Evolutionary conservation across 1,284 basidiomycete genomes (phyloP).

Genomic region (Caloboletus inedulis): DNA sequence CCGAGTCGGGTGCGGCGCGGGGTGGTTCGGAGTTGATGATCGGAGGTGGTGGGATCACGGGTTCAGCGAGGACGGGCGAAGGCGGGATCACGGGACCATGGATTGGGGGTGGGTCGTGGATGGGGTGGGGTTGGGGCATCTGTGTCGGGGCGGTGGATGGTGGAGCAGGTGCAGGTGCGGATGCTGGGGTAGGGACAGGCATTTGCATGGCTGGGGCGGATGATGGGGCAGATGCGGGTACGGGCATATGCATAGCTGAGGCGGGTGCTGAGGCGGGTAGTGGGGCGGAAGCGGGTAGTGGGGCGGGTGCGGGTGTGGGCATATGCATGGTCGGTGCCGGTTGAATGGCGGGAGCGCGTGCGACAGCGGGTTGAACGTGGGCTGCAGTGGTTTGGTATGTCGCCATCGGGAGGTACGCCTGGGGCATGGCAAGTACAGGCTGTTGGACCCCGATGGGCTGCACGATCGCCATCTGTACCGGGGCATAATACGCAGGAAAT

Average conservation of each 20-base stretch:
- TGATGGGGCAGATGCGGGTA: constrained; percentile 2
- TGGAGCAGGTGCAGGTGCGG: not conserved
- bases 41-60: constrained; percentile 29
- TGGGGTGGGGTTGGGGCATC: constrained; percentile 24
- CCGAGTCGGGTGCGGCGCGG: constrained; percentile 8
- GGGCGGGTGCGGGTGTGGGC: constrained; percentile 12
- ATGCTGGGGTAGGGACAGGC: constrained; percentile 12
- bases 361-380: constrained; percentile 16
- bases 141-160: constrained; percentile 2
- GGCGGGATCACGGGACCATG: constrained; percentile 15
- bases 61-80: constrained; percentile 6
- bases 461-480: constrained; percentile 25
- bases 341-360: constrained; percentile 4
- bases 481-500: constrained; percentile 31
- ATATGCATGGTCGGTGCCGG: constrained; percentile 14
- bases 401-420: constrained; percentile 25
- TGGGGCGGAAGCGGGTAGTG: not conserved
- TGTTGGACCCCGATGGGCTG: constrained; percentile 26
- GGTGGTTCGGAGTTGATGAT: constrained; percentile 4
- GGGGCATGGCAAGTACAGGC: constrained; percentile 29
- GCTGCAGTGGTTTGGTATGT: constrained; percentile 14
- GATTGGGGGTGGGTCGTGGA: not conserved
- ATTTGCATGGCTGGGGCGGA: constrained; percentile 17
- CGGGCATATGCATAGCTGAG: constrained; percentile 19
- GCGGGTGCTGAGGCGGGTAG: too few relatives aligned